These are phyloP conservation scores for Kurtzmaniella natalensis DNA, from an alignment of 1,139 yeast species.

Conservation along the genomic window DNA sequence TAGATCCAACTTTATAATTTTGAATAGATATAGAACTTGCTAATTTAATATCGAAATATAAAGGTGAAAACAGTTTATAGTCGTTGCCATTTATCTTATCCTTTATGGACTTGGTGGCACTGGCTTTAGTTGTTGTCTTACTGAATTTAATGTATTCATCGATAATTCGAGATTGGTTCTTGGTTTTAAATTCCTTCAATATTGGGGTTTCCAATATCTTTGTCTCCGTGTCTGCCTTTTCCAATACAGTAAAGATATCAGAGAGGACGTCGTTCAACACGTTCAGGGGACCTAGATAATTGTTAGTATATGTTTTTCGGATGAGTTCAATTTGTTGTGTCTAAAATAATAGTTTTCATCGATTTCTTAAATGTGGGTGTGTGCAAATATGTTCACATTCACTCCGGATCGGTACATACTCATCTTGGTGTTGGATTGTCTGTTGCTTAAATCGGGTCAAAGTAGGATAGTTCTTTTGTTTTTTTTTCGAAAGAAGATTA, in stretches of 20 bases:
- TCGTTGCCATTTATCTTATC: conserved; percentile 19
- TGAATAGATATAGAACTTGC: conserved; percentile 52
- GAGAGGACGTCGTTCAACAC: conserved; percentile 1
- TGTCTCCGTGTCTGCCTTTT: conserved; percentile 27
- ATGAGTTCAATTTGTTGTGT: no score
- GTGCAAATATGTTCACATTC: no score
- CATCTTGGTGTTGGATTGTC: no score
- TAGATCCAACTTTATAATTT: conserved; percentile 51
- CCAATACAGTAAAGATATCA: conserved; percentile 25
- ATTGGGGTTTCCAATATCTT: conserved; percentile 31
- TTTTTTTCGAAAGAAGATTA: no score
- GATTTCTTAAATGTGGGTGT: no score
- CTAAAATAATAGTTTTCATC: no score
- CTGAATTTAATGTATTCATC: conserved; percentile 34
- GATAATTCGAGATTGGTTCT: conserved; percentile 25
- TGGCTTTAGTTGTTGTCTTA: conserved; percentile 19
- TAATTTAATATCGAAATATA: conserved; percentile 73
- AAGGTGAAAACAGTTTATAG: conserved; percentile 45
- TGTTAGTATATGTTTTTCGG: conserved; percentile 2
- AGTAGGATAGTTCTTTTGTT: no score
- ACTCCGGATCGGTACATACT: no score
- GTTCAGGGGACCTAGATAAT: not conserved
- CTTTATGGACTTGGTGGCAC: conserved; percentile 17
- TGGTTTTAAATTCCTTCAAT: conserved; percentile 17
- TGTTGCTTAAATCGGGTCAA: no score